Evolutionary conservation across 768 basidiomycete species (phyloP), one percentile per base, ranked within the genome.

Genomic region (Tylopilus intermedius): DNA sequence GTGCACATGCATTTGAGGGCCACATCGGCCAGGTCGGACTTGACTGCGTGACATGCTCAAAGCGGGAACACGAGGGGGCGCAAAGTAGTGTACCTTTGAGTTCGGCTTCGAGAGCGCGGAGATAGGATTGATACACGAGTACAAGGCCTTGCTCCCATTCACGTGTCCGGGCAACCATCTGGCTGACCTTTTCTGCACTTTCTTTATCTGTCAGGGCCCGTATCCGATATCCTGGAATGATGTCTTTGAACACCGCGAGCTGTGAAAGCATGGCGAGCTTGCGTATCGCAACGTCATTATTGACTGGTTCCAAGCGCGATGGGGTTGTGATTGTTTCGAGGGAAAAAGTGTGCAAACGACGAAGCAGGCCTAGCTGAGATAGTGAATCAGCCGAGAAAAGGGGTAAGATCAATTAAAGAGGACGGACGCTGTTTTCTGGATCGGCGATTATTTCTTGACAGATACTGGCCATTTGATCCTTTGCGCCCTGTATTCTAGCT

Each of bases 61-160:
- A 55, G 32, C 24, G 24, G 15, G 49, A 39, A 51, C 58, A 56
- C 41, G 59, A 55, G 64, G 58, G 51, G 51, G 53, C 55, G 56
- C 35, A 59, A 53, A 49, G 40, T 24, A 39, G 45, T 55, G 15
- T 48, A 64, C 93, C 81, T 80, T 94, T 95, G 59, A 96, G 70
- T 71, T 96, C 95, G 27, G 73, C 69, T 71, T 98, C 94, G 38
- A 97, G 77, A 41, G 80, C 76, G 49, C 85, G 88, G 58, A 99
- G 79, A 73, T 94, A 98, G 18, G 78, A 75, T 71, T 96, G 94
- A 70, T 99, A 99, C 22, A 85, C 82, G 49, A 76, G 71, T 32
- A 98, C 87, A 50, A 99, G 76, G 24, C 94, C 90, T 68, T 98
- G 93, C 66, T 99, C 96, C 81, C 88, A 98, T 63, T 98, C 96